phyloP scores from a whole-genome alignment of 768 basidiomycete genomes.

The Amanita rimosa region DNA sequence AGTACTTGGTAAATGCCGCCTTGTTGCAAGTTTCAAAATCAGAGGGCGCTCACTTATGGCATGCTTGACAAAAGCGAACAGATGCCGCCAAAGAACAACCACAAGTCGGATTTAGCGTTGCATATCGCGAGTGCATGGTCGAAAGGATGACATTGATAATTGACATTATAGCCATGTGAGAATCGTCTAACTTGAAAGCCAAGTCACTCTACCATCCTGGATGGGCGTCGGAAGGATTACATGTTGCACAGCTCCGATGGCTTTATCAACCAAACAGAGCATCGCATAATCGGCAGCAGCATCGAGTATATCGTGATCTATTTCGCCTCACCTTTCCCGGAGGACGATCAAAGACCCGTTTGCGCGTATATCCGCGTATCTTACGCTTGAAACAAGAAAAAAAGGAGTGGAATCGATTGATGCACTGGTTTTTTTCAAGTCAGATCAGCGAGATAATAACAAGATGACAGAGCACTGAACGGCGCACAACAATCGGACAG shows the following conservation, averaged over 20 bases:
- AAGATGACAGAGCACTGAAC: conserved; percentile 24
- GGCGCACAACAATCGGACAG: too few relatives aligned
- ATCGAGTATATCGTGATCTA: too few relatives aligned
- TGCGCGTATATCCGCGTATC: not conserved
- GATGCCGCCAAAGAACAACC: not conserved
- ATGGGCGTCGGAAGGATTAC: conserved; percentile 55
- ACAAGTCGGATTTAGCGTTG: not conserved
- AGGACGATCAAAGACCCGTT: too few relatives aligned
- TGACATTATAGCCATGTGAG: conserved; percentile 46
- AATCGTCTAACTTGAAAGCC: conserved; percentile 42
- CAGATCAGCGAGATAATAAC: conserved; percentile 31
- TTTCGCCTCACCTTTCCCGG: not conserved
- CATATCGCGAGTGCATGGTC: conserved; percentile 23
- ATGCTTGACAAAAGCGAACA: not conserved
- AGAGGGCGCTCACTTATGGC: too few relatives aligned
- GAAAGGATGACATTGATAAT: conserved; percentile 43
- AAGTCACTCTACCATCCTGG: conserved; percentile 48
- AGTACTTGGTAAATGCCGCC: too few relatives aligned
- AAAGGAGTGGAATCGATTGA: not conserved
- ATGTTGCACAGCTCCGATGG: conserved; percentile 44
- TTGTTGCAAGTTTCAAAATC: too few relatives aligned
- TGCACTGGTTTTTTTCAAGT: conserved; percentile 18
- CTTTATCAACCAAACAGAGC: not conserved
- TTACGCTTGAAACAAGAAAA: not conserved
- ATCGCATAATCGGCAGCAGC: conserved; percentile 27